Conservation (phyloP, 2,329 filamentous ascomycete genomes). For the Albophoma yamanashiensis region DNA sequence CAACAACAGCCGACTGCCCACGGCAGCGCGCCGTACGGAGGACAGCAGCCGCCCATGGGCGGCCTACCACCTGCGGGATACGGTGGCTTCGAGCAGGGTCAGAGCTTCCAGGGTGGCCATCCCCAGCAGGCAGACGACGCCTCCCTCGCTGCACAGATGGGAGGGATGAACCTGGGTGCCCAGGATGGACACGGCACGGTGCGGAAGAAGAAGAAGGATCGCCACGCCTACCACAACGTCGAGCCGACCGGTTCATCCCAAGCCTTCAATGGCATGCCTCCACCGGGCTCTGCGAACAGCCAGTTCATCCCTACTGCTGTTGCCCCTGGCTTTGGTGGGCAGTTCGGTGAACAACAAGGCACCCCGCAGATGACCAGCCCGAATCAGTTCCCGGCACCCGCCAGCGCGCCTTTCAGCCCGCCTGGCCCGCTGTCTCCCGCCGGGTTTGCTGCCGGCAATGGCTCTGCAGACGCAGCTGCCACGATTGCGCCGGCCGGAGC, state of each 20-base stretch:
- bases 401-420: conserved; percentile 30
- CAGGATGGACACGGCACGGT: conserved; percentile 31
- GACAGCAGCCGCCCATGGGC: conserved; percentile 1
- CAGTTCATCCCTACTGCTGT: conserved; percentile 26
- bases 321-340: conserved; percentile 25
- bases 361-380: conserved; percentile 25
- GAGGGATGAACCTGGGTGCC: conserved; percentile 55
- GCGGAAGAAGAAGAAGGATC: conserved; percentile 83
- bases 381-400: conserved; percentile 52
- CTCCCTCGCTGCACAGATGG: conserved; percentile 62
- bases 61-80: background rate
- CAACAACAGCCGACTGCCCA: conserved; percentile 21
- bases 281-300: conserved; percentile 37
- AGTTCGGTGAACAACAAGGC: conserved; percentile 33
- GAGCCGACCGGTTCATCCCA: conserved; percentile 61
- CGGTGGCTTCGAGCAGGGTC: conserved; percentile 20
- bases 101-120: conserved; percentile 14
- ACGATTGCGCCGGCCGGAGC: conserved; percentile 21
- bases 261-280: conserved; percentile 58
- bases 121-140: conserved; percentile 30
- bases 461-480: conserved; percentile 17
- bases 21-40: conserved; percentile 10
- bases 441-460: conserved; percentile 12
- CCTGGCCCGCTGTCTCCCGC: conserved; percentile 12
- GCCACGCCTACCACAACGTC: conserved; percentile 83